Evolutionary conservation across 257 asterid genomes (phyloP), one percentile per base, ranked within the genome.

Genomic region (Lycium barbarum): DNA sequence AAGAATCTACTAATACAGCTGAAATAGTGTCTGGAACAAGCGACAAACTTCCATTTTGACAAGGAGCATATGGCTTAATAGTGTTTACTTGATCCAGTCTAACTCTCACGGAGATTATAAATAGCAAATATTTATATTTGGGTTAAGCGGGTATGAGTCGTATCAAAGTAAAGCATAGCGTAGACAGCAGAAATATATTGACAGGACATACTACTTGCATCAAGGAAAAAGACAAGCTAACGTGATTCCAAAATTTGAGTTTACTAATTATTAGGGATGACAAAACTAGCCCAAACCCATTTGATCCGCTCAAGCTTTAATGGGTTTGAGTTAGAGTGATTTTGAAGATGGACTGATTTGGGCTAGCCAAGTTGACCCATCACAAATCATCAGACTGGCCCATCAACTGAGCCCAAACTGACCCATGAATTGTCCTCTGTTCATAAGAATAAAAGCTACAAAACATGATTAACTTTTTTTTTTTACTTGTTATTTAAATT

Each of bases 1-100:
- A 45, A 45, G 36, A 68, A 45, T 10, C 38, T 72, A 72, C 33
- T 10, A 72, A 72, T 10, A 72, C 45, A 47, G 33, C 80, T 45
- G 80, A 45, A 45, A 45, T n/a, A 71, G 47, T 70, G 54, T 17
- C 78, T n/a, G 5, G 80, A 43, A 72, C 80, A 72, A 72, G 38
- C 1, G 3, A 12, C 59, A 73, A 73, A 73, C 40, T 73, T 73
- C 55, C 40, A 73, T 51, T 73, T 72, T 22, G 47, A 73, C 80
- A 45, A 26, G 61, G 38, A 47, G 7, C 20, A 47, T 22, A 74
- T 74, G 58, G 20, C 57, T 72, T 49, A 45, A 72, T 49, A 74
- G 81, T 1, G 81, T 20, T 74, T 17, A 74, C 43, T 22, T 47
- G 62, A 12, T 22, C 61, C 20, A 49, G 62, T 74, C 62, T 47